phyloP scores from a whole-genome alignment of 2,329 filamentous ascomycete species.

The Botryosphaeria dothidea region DNA sequence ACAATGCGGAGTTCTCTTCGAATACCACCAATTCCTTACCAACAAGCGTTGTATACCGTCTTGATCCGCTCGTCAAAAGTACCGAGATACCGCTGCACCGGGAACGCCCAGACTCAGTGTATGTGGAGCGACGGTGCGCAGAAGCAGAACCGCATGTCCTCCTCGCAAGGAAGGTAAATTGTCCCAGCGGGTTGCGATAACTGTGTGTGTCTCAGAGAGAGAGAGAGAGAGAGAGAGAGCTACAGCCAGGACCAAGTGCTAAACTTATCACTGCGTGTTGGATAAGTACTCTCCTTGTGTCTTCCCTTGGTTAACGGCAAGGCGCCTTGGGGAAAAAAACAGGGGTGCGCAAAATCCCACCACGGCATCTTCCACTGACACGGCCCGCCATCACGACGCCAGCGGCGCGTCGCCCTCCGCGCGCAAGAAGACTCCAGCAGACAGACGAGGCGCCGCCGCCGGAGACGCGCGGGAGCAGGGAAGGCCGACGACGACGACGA shows the following conservation, averaged over 20 bases:
- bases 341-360: background rate
- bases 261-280: background rate
- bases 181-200: slow-evolving; percentile 5
- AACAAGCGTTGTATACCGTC: background rate
- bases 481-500: background rate
- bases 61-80: background rate
- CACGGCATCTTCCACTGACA: background rate
- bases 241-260: background rate
- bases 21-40: background rate
- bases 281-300: background rate
- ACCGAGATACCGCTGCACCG: slow-evolving; percentile 11
- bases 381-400: too few species aligned
- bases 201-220: too few species aligned
- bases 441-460: background rate
- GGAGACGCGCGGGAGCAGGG: background rate
- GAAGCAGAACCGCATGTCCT: background rate
- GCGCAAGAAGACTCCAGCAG: background rate
- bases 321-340: background rate
- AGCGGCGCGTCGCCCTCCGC: too few species aligned
- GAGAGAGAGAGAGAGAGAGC: too few species aligned
- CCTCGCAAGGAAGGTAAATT: slow-evolving; percentile 5
- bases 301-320: background rate
- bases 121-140: background rate
- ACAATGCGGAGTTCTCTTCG: background rate
- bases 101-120: background rate